These are phyloP conservation scores for Apiospora phragmitis DNA, from an alignment of 2,329 filamentous ascomycete species.

Conservation along the genomic window DNA sequence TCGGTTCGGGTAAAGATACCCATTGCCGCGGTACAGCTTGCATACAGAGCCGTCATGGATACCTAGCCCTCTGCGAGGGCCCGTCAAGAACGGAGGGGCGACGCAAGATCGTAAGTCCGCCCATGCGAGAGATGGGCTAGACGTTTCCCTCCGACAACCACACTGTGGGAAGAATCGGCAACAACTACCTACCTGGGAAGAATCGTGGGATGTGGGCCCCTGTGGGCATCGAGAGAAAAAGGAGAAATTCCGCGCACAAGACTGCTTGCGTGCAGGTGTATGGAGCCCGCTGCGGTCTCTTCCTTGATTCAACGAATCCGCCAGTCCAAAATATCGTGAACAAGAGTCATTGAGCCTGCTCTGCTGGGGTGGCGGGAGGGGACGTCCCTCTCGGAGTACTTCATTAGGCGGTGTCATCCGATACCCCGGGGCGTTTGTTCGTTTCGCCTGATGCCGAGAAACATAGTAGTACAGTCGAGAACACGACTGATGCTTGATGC, in stretches of 20 bases:
- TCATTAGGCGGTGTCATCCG: background rate
- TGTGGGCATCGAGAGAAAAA: background rate
- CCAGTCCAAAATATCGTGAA: background rate
- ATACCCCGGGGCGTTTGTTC: background rate
- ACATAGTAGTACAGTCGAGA: background rate
- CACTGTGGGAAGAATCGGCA: background rate
- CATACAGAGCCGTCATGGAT: background rate
- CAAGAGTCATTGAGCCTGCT: background rate
- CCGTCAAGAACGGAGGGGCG: background rate
- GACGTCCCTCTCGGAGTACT: background rate
- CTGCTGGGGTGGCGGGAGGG: background rate
- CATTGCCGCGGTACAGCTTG: background rate
- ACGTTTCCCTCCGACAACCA: background rate
- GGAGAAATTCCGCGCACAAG: background rate
- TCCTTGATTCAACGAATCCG: background rate
- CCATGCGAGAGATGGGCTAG: background rate
- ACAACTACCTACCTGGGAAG: background rate
- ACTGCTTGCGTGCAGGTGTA: background rate
- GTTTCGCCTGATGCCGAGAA: background rate
- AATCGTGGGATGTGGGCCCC: background rate
- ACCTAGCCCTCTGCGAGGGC: background rate
- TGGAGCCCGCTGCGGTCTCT: background rate
- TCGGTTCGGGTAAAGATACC: background rate
- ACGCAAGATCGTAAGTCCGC: background rate
- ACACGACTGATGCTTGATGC: background rate